Conservation (phyloP, 805 yeast species). For the Spathaspora sp. region DNA sequence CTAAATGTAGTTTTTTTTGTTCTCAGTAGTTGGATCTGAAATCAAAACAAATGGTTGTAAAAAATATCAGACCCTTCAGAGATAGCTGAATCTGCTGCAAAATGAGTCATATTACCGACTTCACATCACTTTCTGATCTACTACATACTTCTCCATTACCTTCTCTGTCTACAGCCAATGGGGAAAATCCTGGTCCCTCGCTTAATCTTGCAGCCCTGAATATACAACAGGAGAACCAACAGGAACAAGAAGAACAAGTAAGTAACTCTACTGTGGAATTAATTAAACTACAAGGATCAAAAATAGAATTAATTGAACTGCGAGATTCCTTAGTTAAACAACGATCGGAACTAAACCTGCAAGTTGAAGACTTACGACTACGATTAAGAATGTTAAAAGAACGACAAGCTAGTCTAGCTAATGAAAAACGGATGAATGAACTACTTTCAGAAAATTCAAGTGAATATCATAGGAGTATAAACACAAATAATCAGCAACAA, state of each 20-base stretch:
- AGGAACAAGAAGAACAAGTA: neutral
- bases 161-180: neutral
- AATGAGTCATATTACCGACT: constrained; percentile 9
- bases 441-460: constrained; percentile 18
- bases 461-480: constrained; percentile 7
- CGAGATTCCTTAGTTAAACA: constrained; percentile 2
- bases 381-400: constrained; percentile 12
- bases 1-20: neutral
- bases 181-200: neutral
- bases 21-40: neutral
- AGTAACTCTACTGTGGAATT: neutral
- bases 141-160: constrained; percentile 19
- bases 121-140: constrained; percentile 23
- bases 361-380: constrained; percentile 4
- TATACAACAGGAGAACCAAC: neutral
- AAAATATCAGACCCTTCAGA: constrained; percentile 13
- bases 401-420: constrained; percentile 8
- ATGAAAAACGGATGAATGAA: constrained; percentile 13
- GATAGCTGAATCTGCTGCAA: constrained; percentile 7
- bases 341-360: constrained; percentile 1
- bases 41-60: neutral
- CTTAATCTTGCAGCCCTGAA: neutral
- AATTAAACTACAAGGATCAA: neutral
- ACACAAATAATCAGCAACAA: constrained; percentile 11
- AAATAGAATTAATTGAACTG: constrained; percentile 3